Conservation (phyloP, 2,329 filamentous ascomycete species). For the Fusarium dlaminii region DNA sequence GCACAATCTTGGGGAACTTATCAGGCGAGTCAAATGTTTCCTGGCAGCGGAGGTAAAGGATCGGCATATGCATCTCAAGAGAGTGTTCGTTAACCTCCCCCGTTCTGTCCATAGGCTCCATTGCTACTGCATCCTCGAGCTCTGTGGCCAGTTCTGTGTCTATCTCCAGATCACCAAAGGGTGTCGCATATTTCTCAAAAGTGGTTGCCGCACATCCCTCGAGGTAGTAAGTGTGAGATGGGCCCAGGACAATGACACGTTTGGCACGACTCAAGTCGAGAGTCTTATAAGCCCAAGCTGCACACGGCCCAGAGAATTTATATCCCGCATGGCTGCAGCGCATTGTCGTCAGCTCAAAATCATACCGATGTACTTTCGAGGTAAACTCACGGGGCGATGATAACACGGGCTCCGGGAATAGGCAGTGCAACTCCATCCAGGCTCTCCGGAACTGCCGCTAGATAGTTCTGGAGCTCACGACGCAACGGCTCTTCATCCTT, state of each 20-base stretch:
- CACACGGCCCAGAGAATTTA: conserved; percentile 87
- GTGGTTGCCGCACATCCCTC: conserved; percentile 78
- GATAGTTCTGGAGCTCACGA: conserved; percentile 81
- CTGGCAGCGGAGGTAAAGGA: conserved; percentile 81
- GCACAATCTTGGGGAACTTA: conserved; percentile 78
- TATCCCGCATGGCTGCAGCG: conserved; percentile 86
- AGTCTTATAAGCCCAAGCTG: conserved; percentile 92
- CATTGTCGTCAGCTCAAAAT: neutral
- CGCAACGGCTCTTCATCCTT: too few relatives aligned
- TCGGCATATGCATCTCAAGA: conserved; percentile 95
- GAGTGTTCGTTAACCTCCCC: conserved; percentile 70
- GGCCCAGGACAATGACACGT: conserved; percentile 90
- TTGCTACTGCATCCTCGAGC: conserved; percentile 52
- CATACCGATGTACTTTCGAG: accelerated
- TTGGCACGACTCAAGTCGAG: conserved; percentile 85
- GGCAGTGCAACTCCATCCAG: conserved; percentile 71
- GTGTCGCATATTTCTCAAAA: conserved; percentile 77
- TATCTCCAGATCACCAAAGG: conserved; percentile 74
- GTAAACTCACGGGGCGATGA: conserved; percentile 87
- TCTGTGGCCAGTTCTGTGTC: conserved; percentile 65
- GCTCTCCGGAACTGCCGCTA: conserved; percentile 74
- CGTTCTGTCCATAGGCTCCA: conserved; percentile 60
- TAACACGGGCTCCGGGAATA: conserved; percentile 77
- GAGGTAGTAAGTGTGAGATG: conserved; percentile 89
- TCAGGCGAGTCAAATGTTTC: conserved; percentile 59